These are phyloP conservation scores for Blastomyces parvus DNA, from an alignment of 2,329 filamentous ascomycete genomes.

Conservation along the genomic window DNA sequence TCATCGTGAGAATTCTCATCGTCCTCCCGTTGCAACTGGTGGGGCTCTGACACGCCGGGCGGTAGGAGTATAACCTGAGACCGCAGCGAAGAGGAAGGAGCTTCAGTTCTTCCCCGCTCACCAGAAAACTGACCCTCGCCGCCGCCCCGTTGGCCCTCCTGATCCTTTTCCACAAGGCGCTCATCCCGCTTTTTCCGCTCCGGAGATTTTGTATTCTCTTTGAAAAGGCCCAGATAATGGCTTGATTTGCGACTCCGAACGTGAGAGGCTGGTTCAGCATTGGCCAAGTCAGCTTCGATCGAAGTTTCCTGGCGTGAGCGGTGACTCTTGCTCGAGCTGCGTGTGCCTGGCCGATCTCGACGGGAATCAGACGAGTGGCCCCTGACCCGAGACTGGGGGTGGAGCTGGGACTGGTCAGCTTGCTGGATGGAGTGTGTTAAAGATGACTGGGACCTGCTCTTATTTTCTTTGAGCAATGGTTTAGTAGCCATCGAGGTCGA, in stretches of 20 bases:
- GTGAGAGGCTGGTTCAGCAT: constrained; percentile 45
- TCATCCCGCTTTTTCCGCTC: constrained; percentile 44
- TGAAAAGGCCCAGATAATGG: constrained; percentile 56
- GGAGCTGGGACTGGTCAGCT: background rate
- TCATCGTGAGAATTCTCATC: background rate
- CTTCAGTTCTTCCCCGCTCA: constrained; percentile 3
- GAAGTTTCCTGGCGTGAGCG: constrained; percentile 48
- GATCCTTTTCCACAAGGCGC: constrained; percentile 27
- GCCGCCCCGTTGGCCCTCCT: constrained; percentile 17
- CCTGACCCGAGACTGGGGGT: background rate
- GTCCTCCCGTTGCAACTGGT: background rate
- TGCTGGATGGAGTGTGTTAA: background rate
- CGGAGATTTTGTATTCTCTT: constrained; percentile 49
- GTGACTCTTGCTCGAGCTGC: constrained; percentile 37
- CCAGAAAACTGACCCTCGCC: background rate
- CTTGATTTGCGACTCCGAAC: constrained; percentile 56
- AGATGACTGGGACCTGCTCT: background rate
- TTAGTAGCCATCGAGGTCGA: background rate
- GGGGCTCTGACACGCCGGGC: background rate
- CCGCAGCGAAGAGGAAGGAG: background rate
- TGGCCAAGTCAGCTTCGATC: constrained; percentile 54
- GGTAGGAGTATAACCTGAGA: constrained; percentile 3
- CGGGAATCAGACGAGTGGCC: background rate
- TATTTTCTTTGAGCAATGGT: background rate
- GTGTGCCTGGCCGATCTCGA: constrained; percentile 18